phyloP scores from a whole-genome alignment of 2,329 filamentous ascomycete species.

The Graphiopsis chlorocephala region DNA sequence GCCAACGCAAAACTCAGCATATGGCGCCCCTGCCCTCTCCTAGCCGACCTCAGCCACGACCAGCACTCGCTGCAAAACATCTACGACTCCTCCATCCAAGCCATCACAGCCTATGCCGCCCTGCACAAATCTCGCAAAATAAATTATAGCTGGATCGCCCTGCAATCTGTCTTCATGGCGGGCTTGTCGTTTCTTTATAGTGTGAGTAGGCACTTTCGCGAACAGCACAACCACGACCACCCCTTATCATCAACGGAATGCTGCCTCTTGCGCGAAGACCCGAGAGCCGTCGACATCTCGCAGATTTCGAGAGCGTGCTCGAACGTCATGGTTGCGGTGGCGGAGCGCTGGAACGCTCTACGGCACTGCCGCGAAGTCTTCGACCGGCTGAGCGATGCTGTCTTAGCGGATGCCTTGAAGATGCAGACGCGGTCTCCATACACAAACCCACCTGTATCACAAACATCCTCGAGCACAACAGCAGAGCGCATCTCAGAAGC shows the following conservation, averaged over 20 bases:
- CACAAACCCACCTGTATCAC: background rate
- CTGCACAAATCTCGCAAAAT: constrained; percentile 46
- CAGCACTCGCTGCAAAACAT: constrained; percentile 26
- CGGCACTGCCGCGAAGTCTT: constrained; percentile 45
- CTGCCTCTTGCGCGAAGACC: constrained; percentile 26
- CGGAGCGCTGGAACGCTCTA: constrained; percentile 42
- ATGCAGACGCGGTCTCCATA: constrained; percentile 20
- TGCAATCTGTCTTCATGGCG: constrained; percentile 50
- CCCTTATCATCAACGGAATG: background rate
- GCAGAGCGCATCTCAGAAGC: background rate
- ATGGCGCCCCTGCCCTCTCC: constrained; percentile 40
- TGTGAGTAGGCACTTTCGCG: constrained; percentile 41
- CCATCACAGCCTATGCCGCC: constrained; percentile 45
- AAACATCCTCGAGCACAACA: background rate
- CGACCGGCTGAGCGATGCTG: constrained; percentile 43
- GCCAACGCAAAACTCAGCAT: constrained; percentile 46
- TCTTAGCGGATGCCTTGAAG: constrained; percentile 42
- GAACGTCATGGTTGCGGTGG: constrained; percentile 46
- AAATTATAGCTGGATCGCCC: constrained; percentile 51
- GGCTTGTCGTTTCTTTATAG: constrained; percentile 47
- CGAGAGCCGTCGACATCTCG: constrained; percentile 43
- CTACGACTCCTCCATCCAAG: constrained; percentile 39
- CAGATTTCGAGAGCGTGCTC: constrained; percentile 45
- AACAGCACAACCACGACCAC: background rate
- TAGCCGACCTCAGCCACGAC: constrained; percentile 21